Base-by-base conservation (phyloP, 805 yeast species). In the Groenewaldozyma salmanticensis region DNA sequence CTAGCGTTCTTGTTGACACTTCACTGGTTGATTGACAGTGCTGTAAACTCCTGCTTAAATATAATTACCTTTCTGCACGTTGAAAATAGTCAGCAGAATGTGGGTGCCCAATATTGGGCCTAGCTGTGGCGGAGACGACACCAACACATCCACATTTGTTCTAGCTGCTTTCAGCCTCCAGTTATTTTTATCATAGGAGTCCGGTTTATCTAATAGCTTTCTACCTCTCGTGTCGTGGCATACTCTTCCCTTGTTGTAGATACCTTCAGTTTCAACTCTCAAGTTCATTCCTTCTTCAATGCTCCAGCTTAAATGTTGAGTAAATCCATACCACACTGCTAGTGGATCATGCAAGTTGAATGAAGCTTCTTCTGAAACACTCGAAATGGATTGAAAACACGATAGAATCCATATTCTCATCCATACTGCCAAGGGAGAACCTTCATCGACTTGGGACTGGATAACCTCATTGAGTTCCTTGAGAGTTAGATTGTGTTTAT, bases 281-380 rank as follows among this genome's bases (percentile, higher is more conserved):
- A 66, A 51, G 38, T 65, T 69, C 33, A 46, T 46, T 9, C 35
- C 37, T 17, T 47, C 40, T 3, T 48, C 44, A 3, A 50, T 35
- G 44, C 52, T 47, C 49, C 54, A 45, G 20, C 24, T 40, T 5
- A 22, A 35, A 4, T 38, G 38, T 3, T 43, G 47, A 11, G 43
- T 27, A n/a, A 61, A 39, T 5, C 60, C 59, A 41, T 55, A 65
- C 40, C 52, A 61, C 17, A 57, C 52, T 2, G 68, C 62, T 31
- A 65, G 52, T n/a, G 69, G 69, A 43, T 65, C 69, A 37, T 65
- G 69, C 42, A 62, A 42, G 20, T 55, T 50, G 45, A 40, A 24
- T 31, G 18, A n/a, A 31, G n/a, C 11, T 31, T 31, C 34, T 24
- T 24, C 29, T 9, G 7, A 9, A 47, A 63, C 55, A 15, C 65